Evolutionary conservation across 2,329 filamentous ascomycete genomes (phyloP), one percentile per base, ranked within the genome.

Genomic region (Emericellopsis atlantica): DNA sequence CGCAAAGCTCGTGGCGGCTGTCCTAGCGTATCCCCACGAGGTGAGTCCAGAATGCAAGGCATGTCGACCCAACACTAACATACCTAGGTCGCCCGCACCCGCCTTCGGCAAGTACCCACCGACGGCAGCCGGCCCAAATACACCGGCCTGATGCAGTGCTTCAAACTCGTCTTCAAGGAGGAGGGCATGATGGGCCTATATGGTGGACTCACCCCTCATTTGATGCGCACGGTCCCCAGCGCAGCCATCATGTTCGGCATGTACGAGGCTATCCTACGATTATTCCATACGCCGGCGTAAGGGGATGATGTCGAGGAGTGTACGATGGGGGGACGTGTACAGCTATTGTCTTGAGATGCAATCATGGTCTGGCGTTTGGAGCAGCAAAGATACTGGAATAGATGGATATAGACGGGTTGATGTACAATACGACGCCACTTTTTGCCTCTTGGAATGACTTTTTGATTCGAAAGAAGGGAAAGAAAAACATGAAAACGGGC

Each of bases 161-260:
- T 95, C 69, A 79, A 78, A 57, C 72, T 87, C 15, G 82, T 95
- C 36, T 90, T 80, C 74, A 83, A 81, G 54, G 87, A 95, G 54
- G 90, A 95, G 59, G 87, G 89, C 37, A 71, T 95, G 60, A 76
- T 80, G 37, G 84, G 82, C 26, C 68, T 96, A 46, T 96, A 95
- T 56, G 89, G 90, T 42, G 89, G 89, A 15, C 69, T 96, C 53
- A 93, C 89, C 12, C 88, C 90, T 37, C 90, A 96, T 57, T 76
- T 96, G 53, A 76, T 95, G 61, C 75, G 89, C 46, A 89, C 89
- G 6, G 89, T 95, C 6, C 90, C 90, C 2, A 92, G 84, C 50
- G 88, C 90, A 7, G 88, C 85, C 49, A 94, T 96, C 59, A 95
- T 94, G 84, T 95, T 95, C 59, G 88, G 87, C 61, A 92, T 92